Evolutionary conservation across 768 basidiomycete species (phyloP), one percentile per base, ranked within the genome.

Genomic region (Termitomyces sp.): DNA sequence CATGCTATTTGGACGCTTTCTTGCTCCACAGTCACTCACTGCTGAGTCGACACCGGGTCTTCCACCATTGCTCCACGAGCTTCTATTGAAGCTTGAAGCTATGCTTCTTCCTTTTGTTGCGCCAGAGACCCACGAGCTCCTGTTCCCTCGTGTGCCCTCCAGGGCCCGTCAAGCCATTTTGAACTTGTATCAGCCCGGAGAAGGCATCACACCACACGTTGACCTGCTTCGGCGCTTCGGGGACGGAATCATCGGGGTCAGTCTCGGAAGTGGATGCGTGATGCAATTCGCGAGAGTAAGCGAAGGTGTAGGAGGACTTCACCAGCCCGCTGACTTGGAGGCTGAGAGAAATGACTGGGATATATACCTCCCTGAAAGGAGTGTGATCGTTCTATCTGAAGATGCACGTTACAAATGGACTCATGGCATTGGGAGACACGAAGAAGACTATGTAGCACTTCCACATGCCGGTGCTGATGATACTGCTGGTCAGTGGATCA

Each of bases 221-320:
- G 95, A 98, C 67, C 77, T 98, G 24, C 79, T 92, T 3, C 73
- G 78, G 28, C 83, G 95, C 14, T 98, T 89, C 66, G 92, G 83
- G 7, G 92, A 96, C 67, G 94, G 92, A 1, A 95, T 98, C 53
- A 76, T 98, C 24, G 92, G 92, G 9, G 82, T 96, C 53, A 94
- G 90, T 63, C 75, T 98, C 28, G 81, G 84, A 11, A 86, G 87
- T 28, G 86, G 88, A 13, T 90, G 86, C 51, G 87, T 84, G 14
- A 95, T 96, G 92, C 78, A 78, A 26, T 93, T 95, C 63, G 74
- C 78, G n/a, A 66, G 66, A 57, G 67, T 55, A 8, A 52, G 26
- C 3, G 58, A 59, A 47, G 44, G 55, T 20, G 38, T 14, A 5
- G 24, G 10, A 20, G 30, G 22, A 18, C 22, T 24, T 28, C 2